These are phyloP conservation scores for Chlorella vulgaris DNA, from an alignment of 139 green algal genomes.

Conservation along the genomic window DNA sequence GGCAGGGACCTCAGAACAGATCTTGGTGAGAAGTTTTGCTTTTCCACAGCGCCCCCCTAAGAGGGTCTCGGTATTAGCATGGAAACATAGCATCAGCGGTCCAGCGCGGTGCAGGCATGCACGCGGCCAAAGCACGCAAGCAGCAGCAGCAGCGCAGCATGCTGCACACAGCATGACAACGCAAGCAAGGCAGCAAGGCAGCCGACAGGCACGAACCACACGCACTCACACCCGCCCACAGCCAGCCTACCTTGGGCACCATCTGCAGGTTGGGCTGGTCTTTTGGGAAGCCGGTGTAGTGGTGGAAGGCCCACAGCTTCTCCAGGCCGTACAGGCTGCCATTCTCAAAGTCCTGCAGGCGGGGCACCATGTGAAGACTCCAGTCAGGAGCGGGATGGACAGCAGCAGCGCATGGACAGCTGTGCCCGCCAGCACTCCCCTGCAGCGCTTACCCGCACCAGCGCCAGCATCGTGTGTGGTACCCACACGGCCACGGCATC, in stretches of 20 bases:
- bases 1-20: constrained; percentile 56
- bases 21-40: constrained; percentile 58
- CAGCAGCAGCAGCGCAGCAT: background rate
- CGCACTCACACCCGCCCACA: no score
- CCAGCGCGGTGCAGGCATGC: constrained; percentile 7
- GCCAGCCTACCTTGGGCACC: constrained; percentile 40
- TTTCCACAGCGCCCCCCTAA: constrained; percentile 34
- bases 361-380: no score
- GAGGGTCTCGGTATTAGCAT: constrained; percentile 61
- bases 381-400: no score
- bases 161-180: background rate
- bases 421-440: no score
- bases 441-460: no score
- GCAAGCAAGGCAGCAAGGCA: no score
- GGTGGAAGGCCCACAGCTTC: constrained; percentile 96
- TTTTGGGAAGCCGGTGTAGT: constrained; percentile 85
- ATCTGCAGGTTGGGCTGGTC: constrained; percentile 53
- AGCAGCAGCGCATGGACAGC: background rate
- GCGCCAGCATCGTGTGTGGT: no score
- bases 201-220: background rate
- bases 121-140: background rate
- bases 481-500: no score
- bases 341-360: constrained; percentile 70
- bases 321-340: constrained; percentile 95
- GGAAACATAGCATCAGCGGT: constrained; percentile 51